Evolutionary conservation across 2,329 filamentous ascomycete species (phyloP).

Genomic region (Ophiostoma perfectum): DNA sequence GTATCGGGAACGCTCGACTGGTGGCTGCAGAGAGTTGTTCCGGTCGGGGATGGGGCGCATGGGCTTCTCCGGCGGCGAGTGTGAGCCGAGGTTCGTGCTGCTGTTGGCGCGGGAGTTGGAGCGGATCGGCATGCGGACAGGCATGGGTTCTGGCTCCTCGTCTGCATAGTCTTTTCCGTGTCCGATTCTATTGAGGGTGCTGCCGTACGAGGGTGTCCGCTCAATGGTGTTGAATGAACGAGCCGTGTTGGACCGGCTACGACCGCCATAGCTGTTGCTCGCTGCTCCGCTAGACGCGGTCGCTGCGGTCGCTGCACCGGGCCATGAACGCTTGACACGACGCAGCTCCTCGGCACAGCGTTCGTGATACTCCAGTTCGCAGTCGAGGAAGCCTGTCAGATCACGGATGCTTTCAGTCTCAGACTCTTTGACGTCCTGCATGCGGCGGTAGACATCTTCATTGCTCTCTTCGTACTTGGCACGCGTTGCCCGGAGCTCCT

Average conservation of each 20-base stretch:
- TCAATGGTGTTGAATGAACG: conserved; percentile 38
- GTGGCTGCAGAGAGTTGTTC: conserved; percentile 38
- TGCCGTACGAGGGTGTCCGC: conserved; percentile 31
- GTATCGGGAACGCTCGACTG: background rate
- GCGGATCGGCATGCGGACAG: conserved; percentile 42
- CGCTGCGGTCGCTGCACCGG: conserved; percentile 27
- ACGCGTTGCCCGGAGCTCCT: conserved; percentile 84
- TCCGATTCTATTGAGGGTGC: conserved; percentile 26
- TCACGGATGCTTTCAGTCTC: conserved; percentile 79
- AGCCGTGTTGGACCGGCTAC: conserved; percentile 46
- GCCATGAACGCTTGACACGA: conserved; percentile 46
- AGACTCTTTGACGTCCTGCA: conserved; percentile 94
- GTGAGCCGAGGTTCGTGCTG: conserved; percentile 20
- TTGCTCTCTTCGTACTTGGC: conserved; percentile 94
- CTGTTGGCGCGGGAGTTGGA: conserved; percentile 32
- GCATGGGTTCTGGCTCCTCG: conserved; percentile 34
- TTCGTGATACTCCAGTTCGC: conserved; percentile 86
- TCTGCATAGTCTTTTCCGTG: conserved; percentile 35
- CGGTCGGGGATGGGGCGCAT: conserved; percentile 35
- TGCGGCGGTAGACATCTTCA: conserved; percentile 84
- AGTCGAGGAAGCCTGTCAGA: conserved; percentile 75
- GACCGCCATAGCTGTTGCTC: conserved; percentile 28
- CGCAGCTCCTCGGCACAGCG: conserved; percentile 78
- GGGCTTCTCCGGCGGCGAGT: conserved; percentile 33
- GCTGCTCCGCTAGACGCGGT: conserved; percentile 20